Evolutionary conservation across 495 filamentous ascomycete genomes (phyloP).

Genomic region (Penicillium coprophilum): DNA sequence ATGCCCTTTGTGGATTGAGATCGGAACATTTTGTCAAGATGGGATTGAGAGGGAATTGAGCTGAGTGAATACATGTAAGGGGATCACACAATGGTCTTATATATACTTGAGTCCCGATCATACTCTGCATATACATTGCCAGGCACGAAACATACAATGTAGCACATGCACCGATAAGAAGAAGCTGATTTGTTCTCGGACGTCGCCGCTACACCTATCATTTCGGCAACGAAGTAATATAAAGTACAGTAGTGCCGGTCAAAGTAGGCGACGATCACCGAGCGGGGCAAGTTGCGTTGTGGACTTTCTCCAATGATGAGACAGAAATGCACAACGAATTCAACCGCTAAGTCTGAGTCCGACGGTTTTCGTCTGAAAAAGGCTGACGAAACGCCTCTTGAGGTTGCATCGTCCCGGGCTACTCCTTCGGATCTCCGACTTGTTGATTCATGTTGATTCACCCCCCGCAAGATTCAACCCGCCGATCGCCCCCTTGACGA

Average conservation of each 20-base stretch:
- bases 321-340: constrained; percentile 4
- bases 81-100: background rate
- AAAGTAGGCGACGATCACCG: constrained; percentile 5
- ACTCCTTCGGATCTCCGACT: constrained; percentile 24
- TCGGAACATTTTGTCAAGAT: constrained; percentile 3
- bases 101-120: background rate
- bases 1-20: constrained; percentile 24
- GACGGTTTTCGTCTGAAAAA: constrained; percentile 14
- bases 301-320: constrained; percentile 1
- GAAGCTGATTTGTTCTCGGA: constrained; percentile 39
- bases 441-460: constrained; percentile 10
- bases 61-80: background rate
- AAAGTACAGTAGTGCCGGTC: background rate
- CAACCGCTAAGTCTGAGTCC: background rate
- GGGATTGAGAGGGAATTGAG: constrained; percentile 1
- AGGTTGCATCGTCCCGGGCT: constrained; percentile 25
- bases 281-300: constrained; percentile 1
- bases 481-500: constrained; percentile 18
- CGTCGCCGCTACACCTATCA: constrained; percentile 17
- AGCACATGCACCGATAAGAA: constrained; percentile 39
- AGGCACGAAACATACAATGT: constrained; percentile 20
- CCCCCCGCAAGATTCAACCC: constrained; percentile 20
- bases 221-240: background rate
- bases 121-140: constrained; percentile 8
- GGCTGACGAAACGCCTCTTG: constrained; percentile 3